Evolutionary conservation across 2,329 filamentous ascomycete species (phyloP).

Genomic region (Cladosporium sp.): DNA sequence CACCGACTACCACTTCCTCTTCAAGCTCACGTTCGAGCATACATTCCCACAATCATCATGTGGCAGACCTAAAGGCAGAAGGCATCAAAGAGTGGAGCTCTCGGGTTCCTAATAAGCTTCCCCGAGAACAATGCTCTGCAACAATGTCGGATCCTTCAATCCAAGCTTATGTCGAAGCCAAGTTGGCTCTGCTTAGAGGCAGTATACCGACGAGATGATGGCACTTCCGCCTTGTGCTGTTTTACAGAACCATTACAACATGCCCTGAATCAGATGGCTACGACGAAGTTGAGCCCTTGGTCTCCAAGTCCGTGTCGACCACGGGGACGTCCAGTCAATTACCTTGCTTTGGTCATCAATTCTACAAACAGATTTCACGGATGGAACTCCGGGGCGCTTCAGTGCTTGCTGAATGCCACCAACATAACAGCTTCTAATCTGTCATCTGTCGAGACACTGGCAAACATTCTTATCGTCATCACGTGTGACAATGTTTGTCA

Average conservation of each 20-base stretch:
- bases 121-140: background rate
- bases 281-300: background rate
- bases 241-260: background rate
- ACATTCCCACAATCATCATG: constrained; percentile 16
- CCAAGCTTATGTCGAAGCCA: constrained; percentile 33
- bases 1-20: background rate
- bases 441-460: too few relatives aligned
- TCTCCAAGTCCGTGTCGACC: too few relatives aligned
- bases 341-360: constrained; percentile 4
- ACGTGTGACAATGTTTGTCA: background rate
- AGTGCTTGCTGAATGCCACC: too few relatives aligned
- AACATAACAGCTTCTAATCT: too few relatives aligned
- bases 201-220: constrained; percentile 13
- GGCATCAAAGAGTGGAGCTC: constrained; percentile 28
- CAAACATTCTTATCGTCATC: background rate
- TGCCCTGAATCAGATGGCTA: background rate
- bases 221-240: background rate
- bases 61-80: constrained; percentile 20
- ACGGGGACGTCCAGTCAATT: background rate
- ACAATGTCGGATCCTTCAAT: constrained; percentile 24
- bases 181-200: constrained; percentile 32
- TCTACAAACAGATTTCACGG: background rate
- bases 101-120: constrained; percentile 19
- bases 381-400: background rate
- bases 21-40: background rate